Percentiles rank a stretch among this genome's conserved stretches.
Conservation (phyloP, 768 basidiomycete genomes). For the Panellus pusillus region DNA sequence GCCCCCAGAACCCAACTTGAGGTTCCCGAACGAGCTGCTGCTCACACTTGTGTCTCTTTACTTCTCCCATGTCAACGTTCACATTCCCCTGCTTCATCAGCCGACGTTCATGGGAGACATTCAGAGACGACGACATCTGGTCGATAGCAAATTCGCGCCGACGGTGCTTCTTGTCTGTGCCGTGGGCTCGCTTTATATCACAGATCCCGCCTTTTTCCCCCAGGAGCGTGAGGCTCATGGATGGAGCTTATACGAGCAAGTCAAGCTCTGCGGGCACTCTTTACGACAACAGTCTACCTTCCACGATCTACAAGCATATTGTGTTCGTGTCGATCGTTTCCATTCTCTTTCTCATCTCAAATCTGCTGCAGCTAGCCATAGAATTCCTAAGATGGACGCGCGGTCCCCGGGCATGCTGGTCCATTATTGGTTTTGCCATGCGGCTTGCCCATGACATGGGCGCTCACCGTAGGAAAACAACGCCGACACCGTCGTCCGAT, state of each 20-base stretch:
- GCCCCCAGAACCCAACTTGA: neutral
- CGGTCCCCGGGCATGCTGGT: neutral
- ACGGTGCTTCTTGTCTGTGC: constrained; percentile 55
- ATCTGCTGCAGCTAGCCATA: neutral
- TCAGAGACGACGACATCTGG: constrained; percentile 35
- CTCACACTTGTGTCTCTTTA: constrained; percentile 45
- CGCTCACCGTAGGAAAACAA: neutral
- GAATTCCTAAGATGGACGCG: neutral
- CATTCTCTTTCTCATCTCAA: neutral
- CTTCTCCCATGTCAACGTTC: constrained; percentile 41
- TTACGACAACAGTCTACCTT: neutral
- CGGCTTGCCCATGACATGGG: neutral
- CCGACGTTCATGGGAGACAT: constrained; percentile 45
- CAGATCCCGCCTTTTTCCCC: neutral
- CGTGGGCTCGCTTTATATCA: constrained; percentile 33
- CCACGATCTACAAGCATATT: constrained; percentile 8
- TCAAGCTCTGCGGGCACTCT: constrained; percentile 1
- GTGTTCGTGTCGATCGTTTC: neutral
- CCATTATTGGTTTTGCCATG: constrained; percentile 1
- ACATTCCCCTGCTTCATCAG: constrained; percentile 51
- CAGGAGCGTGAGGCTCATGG: neutral
- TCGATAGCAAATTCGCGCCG: constrained; percentile 37
- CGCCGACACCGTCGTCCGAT: too few species aligned
- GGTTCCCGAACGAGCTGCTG: constrained; percentile 27
- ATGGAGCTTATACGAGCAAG: constrained; percentile 3